Conservation (phyloP, 2,329 filamentous ascomycete species). For the Monilinia vaccinii-corymbosi region DNA sequence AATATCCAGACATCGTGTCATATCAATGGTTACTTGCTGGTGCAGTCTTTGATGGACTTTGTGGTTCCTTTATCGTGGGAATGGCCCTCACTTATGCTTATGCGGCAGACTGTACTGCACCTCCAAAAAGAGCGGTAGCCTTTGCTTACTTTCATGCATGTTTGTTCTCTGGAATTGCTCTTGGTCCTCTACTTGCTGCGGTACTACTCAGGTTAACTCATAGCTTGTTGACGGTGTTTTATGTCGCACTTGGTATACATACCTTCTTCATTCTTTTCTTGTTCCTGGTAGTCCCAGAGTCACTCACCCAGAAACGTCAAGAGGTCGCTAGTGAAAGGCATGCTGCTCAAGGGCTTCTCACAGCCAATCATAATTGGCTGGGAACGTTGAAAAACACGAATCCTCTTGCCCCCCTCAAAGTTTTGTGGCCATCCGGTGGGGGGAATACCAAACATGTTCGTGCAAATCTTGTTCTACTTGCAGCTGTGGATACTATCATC, state of each 20-base stretch:
- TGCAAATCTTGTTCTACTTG: conserved; percentile 73
- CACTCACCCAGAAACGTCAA: conserved; percentile 66
- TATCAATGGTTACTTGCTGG: conserved; percentile 75
- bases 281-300: conserved; percentile 70
- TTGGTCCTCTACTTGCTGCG: conserved; percentile 75
- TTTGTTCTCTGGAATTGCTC: conserved; percentile 78
- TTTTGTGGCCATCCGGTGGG: conserved; percentile 64
- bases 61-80: conserved; percentile 80
- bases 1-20: conserved; percentile 60
- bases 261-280: conserved; percentile 64
- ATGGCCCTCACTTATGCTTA: conserved; percentile 76
- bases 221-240: conserved; percentile 73
- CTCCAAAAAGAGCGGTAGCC: conserved; percentile 67
- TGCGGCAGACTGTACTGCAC: conserved; percentile 77
- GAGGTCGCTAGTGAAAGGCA: conserved; percentile 61
- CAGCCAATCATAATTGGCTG: neutral
- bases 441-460: conserved; percentile 51
- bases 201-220: conserved; percentile 71
- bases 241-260: conserved; percentile 66
- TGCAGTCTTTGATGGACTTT: conserved; percentile 69
- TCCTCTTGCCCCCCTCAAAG: conserved; percentile 65
- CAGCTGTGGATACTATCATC: conserved; percentile 70
- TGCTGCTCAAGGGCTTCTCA: conserved; percentile 34
- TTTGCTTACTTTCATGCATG: conserved; percentile 89
- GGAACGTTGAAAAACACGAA: conserved; percentile 43